phyloP scores from a whole-genome alignment of 208 protist species.

The Acanthamoeba castellanii region DNA sequence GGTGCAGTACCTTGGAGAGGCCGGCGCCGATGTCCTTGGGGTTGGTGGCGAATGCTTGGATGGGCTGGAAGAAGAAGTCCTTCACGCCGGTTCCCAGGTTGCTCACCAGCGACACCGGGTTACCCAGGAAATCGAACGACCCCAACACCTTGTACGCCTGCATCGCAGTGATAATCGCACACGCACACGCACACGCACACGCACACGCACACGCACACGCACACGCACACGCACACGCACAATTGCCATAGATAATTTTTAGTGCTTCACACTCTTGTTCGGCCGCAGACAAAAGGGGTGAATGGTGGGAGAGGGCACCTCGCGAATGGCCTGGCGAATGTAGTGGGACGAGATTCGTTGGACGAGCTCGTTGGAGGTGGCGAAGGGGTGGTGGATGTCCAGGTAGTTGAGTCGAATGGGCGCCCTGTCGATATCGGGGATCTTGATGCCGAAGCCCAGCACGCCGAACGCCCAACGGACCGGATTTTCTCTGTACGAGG shows the following conservation, averaged over 20 bases:
- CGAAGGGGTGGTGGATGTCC: constrained; percentile 81
- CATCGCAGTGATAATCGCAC: too few species aligned
- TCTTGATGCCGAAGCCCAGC: constrained; percentile 67
- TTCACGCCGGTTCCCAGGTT: constrained; percentile 88
- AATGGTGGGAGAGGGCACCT: constrained; percentile 13
- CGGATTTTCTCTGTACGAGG: constrained; percentile 47
- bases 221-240: too few species aligned
- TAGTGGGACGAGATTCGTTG: constrained; percentile 78
- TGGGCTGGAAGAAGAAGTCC: constrained; percentile 90
- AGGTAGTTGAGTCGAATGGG: constrained; percentile 83
- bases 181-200: too few species aligned
- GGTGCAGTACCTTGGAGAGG: constrained; percentile 76
- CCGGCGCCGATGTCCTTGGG: constrained; percentile 86
- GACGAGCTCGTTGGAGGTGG: constrained; percentile 72
- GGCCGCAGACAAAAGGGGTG: neutral
- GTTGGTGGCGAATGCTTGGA: constrained; percentile 81
- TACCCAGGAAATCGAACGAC: constrained; percentile 89
- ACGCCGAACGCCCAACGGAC: constrained; percentile 72
- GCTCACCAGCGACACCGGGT: constrained; percentile 88
- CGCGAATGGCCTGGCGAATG: constrained; percentile 75
- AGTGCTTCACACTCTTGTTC: neutral
- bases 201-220: too few species aligned
- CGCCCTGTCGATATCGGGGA: constrained; percentile 84
- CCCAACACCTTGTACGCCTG: constrained; percentile 88
- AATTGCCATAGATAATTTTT: neutral